These are phyloP conservation scores for Acaromyces ingoldii DNA, from an alignment of 1,284 basidiomycete species.

Conservation along the genomic window DNA sequence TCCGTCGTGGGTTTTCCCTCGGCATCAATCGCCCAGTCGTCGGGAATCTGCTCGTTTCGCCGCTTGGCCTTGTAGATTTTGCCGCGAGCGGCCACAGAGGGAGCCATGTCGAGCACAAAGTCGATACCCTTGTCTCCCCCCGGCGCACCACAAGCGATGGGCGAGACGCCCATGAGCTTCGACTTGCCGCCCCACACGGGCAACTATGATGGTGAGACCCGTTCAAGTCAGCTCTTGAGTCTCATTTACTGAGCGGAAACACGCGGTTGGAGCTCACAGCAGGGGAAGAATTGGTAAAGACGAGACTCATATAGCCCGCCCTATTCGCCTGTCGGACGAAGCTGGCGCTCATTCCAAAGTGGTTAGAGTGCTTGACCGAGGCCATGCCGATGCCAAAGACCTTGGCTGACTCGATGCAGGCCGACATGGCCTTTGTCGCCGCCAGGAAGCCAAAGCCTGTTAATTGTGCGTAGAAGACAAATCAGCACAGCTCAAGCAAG, in stretches of 20 bases:
- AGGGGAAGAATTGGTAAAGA: constrained; percentile 9
- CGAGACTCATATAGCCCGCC: constrained; percentile 10
- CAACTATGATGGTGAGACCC: neutral
- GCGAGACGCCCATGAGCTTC: constrained; percentile 10
- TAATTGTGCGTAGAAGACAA: too few species aligned
- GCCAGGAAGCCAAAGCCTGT: constrained; percentile 8
- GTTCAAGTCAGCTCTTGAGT: neutral
- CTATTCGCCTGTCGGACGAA: constrained; percentile 4
- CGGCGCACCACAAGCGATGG: constrained; percentile 8
- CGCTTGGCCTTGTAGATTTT: constrained; percentile 8
- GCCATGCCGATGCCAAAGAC: constrained; percentile 7
- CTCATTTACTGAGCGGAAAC: neutral
- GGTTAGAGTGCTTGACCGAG: constrained; percentile 5
- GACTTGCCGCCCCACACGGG: constrained; percentile 8
- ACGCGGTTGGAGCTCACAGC: neutral
- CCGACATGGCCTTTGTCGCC: constrained; percentile 2
- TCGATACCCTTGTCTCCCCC: constrained; percentile 2
- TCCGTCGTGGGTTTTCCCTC: constrained; percentile 1
- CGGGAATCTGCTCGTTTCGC: constrained; percentile 4
- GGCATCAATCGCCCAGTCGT: constrained; percentile 9
- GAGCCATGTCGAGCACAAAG: constrained; percentile 12
- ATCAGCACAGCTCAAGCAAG: too few species aligned
- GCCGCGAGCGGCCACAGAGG: constrained; percentile 5
- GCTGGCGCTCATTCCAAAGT: constrained; percentile 10
- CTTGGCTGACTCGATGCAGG: neutral